A percentile compares a stretch with the other conserved stretches of the same genome.
Conservation (phyloP, 108 stramenopile genomes). For the Nannochloropsis salina region DNA sequence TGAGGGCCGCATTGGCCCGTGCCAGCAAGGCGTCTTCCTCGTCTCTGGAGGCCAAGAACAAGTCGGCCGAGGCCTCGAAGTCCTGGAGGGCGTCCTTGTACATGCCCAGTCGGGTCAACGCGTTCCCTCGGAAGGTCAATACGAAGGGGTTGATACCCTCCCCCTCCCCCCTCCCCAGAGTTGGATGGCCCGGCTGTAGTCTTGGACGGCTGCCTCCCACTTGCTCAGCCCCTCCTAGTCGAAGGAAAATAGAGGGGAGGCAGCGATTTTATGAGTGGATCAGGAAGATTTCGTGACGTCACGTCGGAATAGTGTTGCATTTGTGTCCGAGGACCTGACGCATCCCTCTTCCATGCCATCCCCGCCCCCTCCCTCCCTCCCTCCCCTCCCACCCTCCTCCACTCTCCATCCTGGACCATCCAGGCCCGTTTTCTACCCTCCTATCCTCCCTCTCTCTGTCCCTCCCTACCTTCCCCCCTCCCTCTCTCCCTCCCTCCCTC, state of each 20-base stretch:
- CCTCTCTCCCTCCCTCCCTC: background rate
- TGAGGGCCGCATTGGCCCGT: background rate
- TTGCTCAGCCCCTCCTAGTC: slow-evolving; percentile 20
- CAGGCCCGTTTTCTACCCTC: too few species aligned
- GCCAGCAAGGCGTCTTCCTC: background rate
- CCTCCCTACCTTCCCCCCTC: background rate
- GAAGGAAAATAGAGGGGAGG: too few species aligned
- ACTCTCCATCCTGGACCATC: too few species aligned
- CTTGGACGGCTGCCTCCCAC: slow-evolving; percentile 14
- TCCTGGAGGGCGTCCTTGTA: slow-evolving; percentile 1
- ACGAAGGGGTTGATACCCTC: slow-evolving; percentile 21
- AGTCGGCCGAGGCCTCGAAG: slow-evolving; percentile 1
- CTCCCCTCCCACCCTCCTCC: background rate
- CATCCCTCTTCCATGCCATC: too few species aligned
- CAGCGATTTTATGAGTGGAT: too few species aligned
- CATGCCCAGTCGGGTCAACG: slow-evolving; percentile 14
- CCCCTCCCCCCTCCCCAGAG: slow-evolving; percentile 22
- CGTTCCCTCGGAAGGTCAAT: slow-evolving; percentile 23
- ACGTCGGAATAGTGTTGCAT: too few species aligned
- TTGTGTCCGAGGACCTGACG: too few species aligned
- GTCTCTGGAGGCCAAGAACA: background rate
- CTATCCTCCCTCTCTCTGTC: too few species aligned
- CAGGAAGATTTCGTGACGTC: too few species aligned
- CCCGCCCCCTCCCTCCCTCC: too few species aligned
- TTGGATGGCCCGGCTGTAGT: slow-evolving; percentile 18